Conservation (phyloP, 306 rosid species). For the Pterocarpus santalinus region DNA sequence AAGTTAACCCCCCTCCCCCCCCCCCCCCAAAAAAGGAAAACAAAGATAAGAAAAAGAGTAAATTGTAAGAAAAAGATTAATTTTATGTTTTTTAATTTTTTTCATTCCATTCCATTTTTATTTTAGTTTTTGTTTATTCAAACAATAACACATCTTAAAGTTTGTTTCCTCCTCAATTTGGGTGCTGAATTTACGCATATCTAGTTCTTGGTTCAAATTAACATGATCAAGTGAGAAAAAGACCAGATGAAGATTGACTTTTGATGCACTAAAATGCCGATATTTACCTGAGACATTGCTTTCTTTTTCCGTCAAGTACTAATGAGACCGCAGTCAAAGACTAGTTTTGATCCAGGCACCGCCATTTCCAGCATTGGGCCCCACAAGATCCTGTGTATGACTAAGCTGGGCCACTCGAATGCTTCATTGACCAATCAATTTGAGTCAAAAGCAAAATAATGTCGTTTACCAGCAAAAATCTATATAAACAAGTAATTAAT, state of each 20-base stretch:
- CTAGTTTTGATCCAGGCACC: constrained; percentile 36
- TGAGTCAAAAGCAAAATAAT: constrained; percentile 50
- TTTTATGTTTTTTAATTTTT: too few relatives aligned
- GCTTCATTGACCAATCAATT: constrained; percentile 44
- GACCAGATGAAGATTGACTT: constrained; percentile 21
- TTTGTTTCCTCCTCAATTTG: not conserved
- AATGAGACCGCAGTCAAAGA: constrained; percentile 20
- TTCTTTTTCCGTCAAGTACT: constrained; percentile 26
- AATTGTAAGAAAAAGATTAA: too few relatives aligned
- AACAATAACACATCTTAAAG: not conserved
- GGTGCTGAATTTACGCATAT: not conserved
- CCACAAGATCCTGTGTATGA: constrained; percentile 48
- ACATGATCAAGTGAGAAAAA: not conserved
- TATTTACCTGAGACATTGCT: not conserved
- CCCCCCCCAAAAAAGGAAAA: too few relatives aligned
- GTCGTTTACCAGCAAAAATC: not conserved
- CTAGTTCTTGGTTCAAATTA: not conserved
- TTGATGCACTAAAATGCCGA: not conserved
- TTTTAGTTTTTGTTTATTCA: not conserved
- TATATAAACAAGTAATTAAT: not conserved
- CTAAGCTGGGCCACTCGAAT: constrained; percentile 40
- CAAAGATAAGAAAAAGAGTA: too few relatives aligned
- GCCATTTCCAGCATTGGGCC: constrained; percentile 40
- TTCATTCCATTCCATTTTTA: too few relatives aligned
- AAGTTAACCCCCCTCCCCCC: too few relatives aligned